A percentile compares a stretch with the other conserved stretches of the same genome.
Evolutionary conservation across 1,284 basidiomycete genomes (phyloP).

Genomic region (Ustilago trichophora): DNA sequence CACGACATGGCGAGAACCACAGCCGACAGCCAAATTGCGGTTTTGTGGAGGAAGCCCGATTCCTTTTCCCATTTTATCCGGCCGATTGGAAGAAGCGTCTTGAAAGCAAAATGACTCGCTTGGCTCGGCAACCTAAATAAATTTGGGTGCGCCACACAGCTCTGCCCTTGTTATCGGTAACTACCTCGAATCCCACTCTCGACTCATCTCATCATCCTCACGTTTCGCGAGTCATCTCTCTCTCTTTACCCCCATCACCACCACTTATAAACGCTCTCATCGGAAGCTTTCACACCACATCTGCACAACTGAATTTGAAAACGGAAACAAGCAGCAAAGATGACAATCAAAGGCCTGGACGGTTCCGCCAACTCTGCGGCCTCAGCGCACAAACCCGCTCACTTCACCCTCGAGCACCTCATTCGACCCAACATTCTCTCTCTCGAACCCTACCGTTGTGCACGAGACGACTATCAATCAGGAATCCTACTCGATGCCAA

Average conservation of each 20-base stretch:
- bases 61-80: background rate
- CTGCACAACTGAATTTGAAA: background rate
- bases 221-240: conserved; percentile 11
- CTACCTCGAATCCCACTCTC: no score
- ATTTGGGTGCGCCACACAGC: conserved; percentile 3
- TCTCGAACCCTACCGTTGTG: conserved; percentile 91
- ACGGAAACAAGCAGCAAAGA: background rate
- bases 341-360: conserved; percentile 52
- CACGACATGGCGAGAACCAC: no score
- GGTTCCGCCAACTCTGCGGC: conserved; percentile 22
- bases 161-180: conserved; percentile 12
- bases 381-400: conserved; percentile 61
- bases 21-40: no score
- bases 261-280: background rate
- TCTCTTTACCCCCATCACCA: background rate
- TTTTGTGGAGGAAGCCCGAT: conserved; percentile 3
- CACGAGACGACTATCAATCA: conserved; percentile 91
- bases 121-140: conserved; percentile 29
- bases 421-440: conserved; percentile 93
- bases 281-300: no score
- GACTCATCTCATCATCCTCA: background rate
- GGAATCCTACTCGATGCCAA: conserved; percentile 98
- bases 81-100: conserved; percentile 41
- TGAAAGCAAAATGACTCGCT: conserved; percentile 20
- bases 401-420: conserved; percentile 68